phyloP scores from a whole-genome alignment of 176 grass and related monocot genomes.

The Triticum monococcum region DNA sequence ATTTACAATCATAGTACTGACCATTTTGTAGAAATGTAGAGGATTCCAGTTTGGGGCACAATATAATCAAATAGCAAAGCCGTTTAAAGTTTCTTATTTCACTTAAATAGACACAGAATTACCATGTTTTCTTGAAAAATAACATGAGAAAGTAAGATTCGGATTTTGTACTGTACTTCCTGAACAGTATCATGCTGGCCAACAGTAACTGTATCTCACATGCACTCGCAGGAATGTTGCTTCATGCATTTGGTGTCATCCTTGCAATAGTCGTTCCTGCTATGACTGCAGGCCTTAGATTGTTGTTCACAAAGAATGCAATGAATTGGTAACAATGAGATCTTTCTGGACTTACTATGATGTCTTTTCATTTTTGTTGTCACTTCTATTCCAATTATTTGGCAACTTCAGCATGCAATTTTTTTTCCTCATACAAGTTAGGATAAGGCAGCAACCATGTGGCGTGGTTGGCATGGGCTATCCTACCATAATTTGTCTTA shows the following conservation, averaged over 20 bases:
- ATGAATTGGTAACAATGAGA: conserved; percentile 91
- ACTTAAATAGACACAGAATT: not conserved
- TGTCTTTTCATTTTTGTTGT: not conserved
- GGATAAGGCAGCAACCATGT: not conserved
- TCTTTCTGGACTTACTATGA: conserved; percentile 3
- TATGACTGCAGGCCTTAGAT: conserved; percentile 68
- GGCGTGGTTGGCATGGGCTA: not conserved
- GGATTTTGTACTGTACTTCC: conserved; percentile 1
- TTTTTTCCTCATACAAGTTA: conserved; percentile 3
- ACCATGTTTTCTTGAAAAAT: not conserved
- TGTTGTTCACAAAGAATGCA: conserved; percentile 84
- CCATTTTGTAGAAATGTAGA: conserved; percentile 5
- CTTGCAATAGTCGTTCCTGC: conserved; percentile 80
- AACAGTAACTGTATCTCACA: conserved; percentile 36
- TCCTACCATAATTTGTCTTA: not conserved
- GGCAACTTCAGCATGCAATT: not conserved
- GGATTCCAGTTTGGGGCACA: not conserved
- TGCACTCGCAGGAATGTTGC: conserved; percentile 72
- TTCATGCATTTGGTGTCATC: conserved; percentile 73
- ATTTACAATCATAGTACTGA: not conserved
- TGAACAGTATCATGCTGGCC: not conserved
- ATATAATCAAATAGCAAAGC: not conserved
- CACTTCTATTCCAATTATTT: conserved; percentile 11
- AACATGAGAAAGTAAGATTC: conserved; percentile 25
- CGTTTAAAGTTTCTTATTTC: not conserved